A percentile compares a stretch with the other conserved stretches of the same genome.
Conservation (phyloP, 1,139 yeast genomes). For the Suzukiozyma palmioleophila region DNA sequence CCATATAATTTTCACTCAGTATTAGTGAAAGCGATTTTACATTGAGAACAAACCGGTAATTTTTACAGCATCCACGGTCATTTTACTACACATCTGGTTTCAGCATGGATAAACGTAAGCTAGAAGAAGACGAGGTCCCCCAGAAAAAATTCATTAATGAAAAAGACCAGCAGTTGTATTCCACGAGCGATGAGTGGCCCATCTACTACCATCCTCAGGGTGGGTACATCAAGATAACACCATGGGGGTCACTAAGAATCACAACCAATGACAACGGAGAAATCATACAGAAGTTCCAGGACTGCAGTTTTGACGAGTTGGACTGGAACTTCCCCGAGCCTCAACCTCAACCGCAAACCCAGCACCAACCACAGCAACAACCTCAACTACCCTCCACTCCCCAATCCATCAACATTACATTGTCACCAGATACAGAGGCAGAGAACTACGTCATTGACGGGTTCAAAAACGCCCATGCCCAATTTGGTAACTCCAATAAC, state of each 20-base stretch:
- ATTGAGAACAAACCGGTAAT: too few relatives aligned
- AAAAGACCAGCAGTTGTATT: neutral
- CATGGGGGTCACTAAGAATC: slow-evolving; percentile 48
- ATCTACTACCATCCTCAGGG: slow-evolving; percentile 62
- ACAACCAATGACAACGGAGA: slow-evolving; percentile 24
- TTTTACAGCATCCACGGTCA: too few relatives aligned
- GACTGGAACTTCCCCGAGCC: slow-evolving; percentile 12
- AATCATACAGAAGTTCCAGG: slow-evolving; percentile 39
- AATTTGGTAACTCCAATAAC: slow-evolving; percentile 7
- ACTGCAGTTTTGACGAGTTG: slow-evolving; percentile 36
- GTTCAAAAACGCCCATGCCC: slow-evolving; percentile 6
- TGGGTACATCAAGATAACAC: slow-evolving; percentile 59
- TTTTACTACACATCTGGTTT: too few relatives aligned
- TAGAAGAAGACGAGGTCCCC: slow-evolving; percentile 16
- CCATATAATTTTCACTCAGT: too few relatives aligned
- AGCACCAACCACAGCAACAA: slow-evolving; percentile 5
- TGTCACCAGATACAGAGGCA: slow-evolving; percentile 39
- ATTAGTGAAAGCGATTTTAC: too few relatives aligned
- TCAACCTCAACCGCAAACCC: slow-evolving; percentile 7
- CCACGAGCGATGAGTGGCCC: slow-evolving; percentile 49
- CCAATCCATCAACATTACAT: slow-evolving; percentile 20
- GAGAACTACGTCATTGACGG: slow-evolving; percentile 41
- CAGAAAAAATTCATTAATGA: slow-evolving; percentile 1
- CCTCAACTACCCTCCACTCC: slow-evolving; percentile 31
- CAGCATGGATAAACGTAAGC: slow-evolving; percentile 21